These are phyloP conservation scores for Cucumis sativus DNA, from an alignment of 306 rosid species.

Conservation along the genomic window Cucumber_9930_V3 NC_026656.2:4141501-4142000, in stretches of 20 bases:
- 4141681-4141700: neutral
- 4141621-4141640: slow-evolving; percentile 44
- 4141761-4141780: slow-evolving; percentile 62
- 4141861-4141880: neutral
- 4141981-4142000: slow-evolving; percentile 66
- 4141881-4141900: no score
- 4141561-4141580: slow-evolving; percentile 14
- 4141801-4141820: slow-evolving; percentile 59
- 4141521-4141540: no score
- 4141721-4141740: neutral
- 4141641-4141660: slow-evolving; percentile 33
- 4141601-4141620: slow-evolving; percentile 45
- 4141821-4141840: slow-evolving; percentile 40
- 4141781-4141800: slow-evolving; percentile 63
- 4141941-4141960: slow-evolving; percentile 12
- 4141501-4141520: neutral
- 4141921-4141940: neutral
- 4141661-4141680: neutral
- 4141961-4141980: slow-evolving; percentile 10
- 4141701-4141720: neutral
- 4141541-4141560: no score
- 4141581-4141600: no score
- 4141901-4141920: no score
- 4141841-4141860: neutral
- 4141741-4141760: slow-evolving; percentile 71